phyloP scores from a whole-genome alignment of 164 flowering plant species.

The Saururus chinensis region DNA sequence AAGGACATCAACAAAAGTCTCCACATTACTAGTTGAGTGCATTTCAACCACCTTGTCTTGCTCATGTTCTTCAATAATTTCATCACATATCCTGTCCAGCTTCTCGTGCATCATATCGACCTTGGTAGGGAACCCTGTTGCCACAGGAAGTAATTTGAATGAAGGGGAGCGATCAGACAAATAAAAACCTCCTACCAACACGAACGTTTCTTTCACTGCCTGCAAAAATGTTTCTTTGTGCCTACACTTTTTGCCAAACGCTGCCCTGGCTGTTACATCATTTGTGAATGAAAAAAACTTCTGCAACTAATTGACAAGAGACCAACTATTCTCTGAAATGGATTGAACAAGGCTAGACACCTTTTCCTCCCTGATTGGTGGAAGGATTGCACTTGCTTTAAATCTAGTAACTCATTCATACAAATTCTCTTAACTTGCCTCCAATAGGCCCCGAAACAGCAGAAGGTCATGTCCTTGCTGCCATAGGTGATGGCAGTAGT shows the following conservation, averaged over 20 bases:
- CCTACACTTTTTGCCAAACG: no score
- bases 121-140: no score
- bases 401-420: background rate
- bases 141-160: background rate
- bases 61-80: no score
- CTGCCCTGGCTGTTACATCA: no score
- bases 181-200: background rate
- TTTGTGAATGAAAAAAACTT: no score
- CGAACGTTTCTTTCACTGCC: no score
- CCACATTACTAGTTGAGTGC: no score
- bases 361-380: background rate
- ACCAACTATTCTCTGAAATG: background rate
- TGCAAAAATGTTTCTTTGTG: no score
- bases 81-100: no score
- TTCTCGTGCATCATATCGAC: no score
- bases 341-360: background rate
- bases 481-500: background rate
- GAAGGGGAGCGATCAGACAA: background rate
- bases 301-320: background rate
- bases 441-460: background rate
- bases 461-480: background rate
- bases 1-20: no score
- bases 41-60: no score
- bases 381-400: background rate
- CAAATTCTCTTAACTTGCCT: background rate